phyloP scores from a whole-genome alignment of 352 stramenopile genomes.

The Phytopythium vexans region DNA sequence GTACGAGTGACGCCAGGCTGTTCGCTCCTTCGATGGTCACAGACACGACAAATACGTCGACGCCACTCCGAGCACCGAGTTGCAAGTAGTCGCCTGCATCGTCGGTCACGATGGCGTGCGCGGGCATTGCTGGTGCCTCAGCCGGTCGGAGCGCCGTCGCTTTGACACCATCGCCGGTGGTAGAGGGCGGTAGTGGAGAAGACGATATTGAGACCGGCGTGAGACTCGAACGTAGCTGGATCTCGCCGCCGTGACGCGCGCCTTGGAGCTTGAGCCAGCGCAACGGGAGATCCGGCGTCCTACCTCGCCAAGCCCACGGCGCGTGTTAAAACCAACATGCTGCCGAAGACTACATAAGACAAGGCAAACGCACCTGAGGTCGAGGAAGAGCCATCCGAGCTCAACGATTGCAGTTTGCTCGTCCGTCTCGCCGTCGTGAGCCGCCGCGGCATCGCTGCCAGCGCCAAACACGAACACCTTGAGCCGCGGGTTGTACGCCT shows the following conservation, averaged over 20 bases:
- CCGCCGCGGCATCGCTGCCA: constrained; percentile 8
- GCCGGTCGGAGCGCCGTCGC: not conserved
- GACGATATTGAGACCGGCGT: constrained; percentile 8
- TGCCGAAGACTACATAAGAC: not conserved
- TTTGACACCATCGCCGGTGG: not conserved
- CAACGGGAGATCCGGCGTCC: constrained; percentile 66
- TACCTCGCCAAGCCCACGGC: no score
- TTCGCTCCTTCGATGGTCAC: constrained; percentile 42
- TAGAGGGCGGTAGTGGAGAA: not conserved
- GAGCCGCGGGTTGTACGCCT: constrained; percentile 57
- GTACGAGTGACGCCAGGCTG: constrained; percentile 30
- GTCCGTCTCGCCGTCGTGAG: constrained; percentile 23
- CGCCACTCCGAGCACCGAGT: constrained; percentile 33
- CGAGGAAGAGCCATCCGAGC: constrained; percentile 82
- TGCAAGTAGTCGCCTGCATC: constrained; percentile 48
- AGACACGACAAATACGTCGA: constrained; percentile 63
- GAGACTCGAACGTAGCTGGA: constrained; percentile 52
- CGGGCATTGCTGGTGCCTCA: not conserved
- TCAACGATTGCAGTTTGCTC: constrained; percentile 50
- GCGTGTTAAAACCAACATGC: no score
- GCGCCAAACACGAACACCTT: constrained; percentile 70
- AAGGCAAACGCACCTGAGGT: constrained; percentile 43
- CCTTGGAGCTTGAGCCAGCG: constrained; percentile 76
- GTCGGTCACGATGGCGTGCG: constrained; percentile 6
- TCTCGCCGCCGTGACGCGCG: constrained; percentile 62